Percentiles rank a stretch among this genome's conserved stretches.
These are phyloP conservation scores for Fusarium sp. DNA, from an alignment of 2,329 filamentous ascomycete genomes.

Conservation along the genomic window DNA sequence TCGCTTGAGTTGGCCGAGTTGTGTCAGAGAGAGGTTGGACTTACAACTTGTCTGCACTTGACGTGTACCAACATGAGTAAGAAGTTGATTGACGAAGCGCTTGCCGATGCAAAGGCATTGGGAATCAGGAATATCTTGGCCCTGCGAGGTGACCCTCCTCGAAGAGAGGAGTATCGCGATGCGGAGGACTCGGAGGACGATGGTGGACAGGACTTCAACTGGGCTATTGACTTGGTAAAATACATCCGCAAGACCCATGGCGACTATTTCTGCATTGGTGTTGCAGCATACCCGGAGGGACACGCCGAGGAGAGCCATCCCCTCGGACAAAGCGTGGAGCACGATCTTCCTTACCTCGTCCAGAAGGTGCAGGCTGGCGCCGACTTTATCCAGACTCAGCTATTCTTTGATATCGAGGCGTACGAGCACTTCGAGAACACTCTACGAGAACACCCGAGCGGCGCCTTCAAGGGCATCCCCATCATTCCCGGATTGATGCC, in stretches of 20 bases:
- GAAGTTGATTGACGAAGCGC: constrained; percentile 84
- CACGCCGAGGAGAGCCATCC: constrained; percentile 93
- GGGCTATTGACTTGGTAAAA: constrained; percentile 87
- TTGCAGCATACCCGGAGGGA: constrained; percentile 94
- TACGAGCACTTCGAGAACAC: constrained; percentile 84
- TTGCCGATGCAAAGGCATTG: constrained; percentile 90
- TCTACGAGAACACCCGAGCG: constrained; percentile 84
- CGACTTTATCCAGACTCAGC: constrained; percentile 98
- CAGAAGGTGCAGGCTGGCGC: constrained; percentile 93
- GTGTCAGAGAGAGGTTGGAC: constrained; percentile 89
- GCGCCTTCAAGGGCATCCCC: constrained; percentile 85
- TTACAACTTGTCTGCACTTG: constrained; percentile 95
- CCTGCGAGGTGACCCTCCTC: constrained; percentile 88
- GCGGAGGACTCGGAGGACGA: constrained; percentile 69
- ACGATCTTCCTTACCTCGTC: constrained; percentile 88
- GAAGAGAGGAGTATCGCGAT: constrained; percentile 85
- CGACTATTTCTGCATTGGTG: constrained; percentile 96
- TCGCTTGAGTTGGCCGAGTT: constrained; percentile 95
- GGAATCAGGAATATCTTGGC: constrained; percentile 96
- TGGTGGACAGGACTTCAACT: constrained; percentile 83
- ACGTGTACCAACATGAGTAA: constrained; percentile 99
- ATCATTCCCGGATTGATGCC: constrained; percentile 98
- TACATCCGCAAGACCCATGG: constrained; percentile 90
- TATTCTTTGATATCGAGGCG: constrained; percentile 91
- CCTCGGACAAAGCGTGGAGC: constrained; percentile 74